Base-by-base conservation (phyloP, 805 yeast genomes). In the Candida cerambycidarum region DNA sequence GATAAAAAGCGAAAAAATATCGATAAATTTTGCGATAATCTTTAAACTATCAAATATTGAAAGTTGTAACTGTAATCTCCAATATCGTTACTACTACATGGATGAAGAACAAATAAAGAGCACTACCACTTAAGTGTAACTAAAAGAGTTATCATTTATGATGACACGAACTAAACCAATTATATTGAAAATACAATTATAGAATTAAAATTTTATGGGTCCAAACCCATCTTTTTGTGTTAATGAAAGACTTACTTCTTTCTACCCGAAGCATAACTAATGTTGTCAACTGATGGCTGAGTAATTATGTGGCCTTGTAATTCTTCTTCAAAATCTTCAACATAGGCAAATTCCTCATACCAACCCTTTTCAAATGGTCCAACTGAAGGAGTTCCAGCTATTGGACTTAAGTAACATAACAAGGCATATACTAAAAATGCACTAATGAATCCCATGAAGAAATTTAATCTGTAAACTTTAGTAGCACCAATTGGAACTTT, bases 401-500 rank as follows among this genome's bases (percentile, higher is more conserved):
- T 58, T 6, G 92, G 90, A 57, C 66, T 79, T 18, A 78, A 36
- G 45, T 67, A 62, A 35, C 79, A 74, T 46, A 85, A 56, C 1
- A 73, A 24, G 14, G 78, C 71, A 61, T 87, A 83, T 4, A 82
- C 68, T 3, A 71, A 32, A 43, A 76, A 76, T 0, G 95, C 70
- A 1, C 78, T 60, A 28, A 79, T 55, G 63, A 83, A 87, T 1
- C 97, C 96, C 45, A 83, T 75, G 51, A 89, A 81, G 69, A 82
- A 89, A 61, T 83, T 84, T 53, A 89, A 66, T 47, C 82, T 68
- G 68, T 85, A 89, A 35, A 89, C 78, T 44, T 78, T 71, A 45
- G 79, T 77, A 9, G 96, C 96, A 24, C 92, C 95, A 36, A 69
- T 66, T 21, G 96, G 95, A 12, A 88, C 95, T 6, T 37, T 43